Conservation (phyloP, 2,329 filamentous ascomycete genomes). For the Penicillium fuscoglaucum region DNA sequence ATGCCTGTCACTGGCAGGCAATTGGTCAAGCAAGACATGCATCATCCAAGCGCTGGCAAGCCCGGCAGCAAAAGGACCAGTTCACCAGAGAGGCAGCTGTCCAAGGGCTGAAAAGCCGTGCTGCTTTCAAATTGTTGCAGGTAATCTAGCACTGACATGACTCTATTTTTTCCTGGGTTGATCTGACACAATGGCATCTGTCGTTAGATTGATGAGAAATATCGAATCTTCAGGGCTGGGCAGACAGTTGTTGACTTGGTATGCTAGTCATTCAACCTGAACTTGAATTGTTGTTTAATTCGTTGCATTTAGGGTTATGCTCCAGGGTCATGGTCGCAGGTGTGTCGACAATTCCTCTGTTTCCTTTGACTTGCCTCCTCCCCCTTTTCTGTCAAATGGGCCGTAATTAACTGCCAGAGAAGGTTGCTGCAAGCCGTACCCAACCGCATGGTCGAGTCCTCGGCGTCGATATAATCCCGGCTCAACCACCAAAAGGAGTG, state of each 20-base stretch:
- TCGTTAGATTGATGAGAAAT: constrained; percentile 73
- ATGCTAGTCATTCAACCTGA: constrained; percentile 21
- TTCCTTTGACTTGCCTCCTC: background rate
- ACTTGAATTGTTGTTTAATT: constrained; percentile 1
- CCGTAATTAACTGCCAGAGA: constrained; percentile 14
- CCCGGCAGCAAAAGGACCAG: constrained; percentile 70
- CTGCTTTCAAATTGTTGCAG: constrained; percentile 90
- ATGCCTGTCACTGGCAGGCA: background rate
- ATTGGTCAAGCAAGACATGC: constrained; percentile 26
- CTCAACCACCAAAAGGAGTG: constrained; percentile 86
- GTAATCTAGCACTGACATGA: constrained; percentile 44
- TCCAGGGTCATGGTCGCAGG: constrained; percentile 63
- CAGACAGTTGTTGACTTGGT: constrained; percentile 90
- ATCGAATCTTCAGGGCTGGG: constrained; percentile 73
- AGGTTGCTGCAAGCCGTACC: constrained; percentile 81
- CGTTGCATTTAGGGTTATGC: constrained; percentile 43
- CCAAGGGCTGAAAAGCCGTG: constrained; percentile 79
- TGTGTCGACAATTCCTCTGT: constrained; percentile 24
- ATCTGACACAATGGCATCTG: constrained; percentile 5
- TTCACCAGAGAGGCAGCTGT: constrained; percentile 76
- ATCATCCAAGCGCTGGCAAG: constrained; percentile 79
- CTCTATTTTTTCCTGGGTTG: background rate
- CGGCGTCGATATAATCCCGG: constrained; percentile 91
- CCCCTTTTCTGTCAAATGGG: background rate
- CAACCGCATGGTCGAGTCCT: constrained; percentile 75